Evolutionary conservation across 31 red algal genomes (phyloP).

Genomic region (Porphyra umbilicalis): DNA sequence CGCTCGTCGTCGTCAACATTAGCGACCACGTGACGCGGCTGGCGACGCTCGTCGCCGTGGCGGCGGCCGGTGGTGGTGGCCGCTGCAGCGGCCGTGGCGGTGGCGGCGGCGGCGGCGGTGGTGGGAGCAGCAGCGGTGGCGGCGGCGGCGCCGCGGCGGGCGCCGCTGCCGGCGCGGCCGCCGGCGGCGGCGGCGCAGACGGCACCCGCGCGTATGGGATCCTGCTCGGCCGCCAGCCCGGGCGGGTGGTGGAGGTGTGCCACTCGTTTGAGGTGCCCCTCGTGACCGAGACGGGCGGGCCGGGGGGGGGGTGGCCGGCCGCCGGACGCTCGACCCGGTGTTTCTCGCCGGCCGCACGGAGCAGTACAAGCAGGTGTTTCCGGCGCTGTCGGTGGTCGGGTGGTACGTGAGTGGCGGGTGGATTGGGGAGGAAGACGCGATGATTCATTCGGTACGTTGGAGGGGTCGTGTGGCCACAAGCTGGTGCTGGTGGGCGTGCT

Average conservation of each 20-base stretch:
- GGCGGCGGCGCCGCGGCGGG: not conserved
- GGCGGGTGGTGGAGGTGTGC: conserved; percentile 59
- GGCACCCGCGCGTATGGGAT: conserved; percentile 36
- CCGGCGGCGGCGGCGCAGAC: not conserved
- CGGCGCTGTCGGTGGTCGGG: conserved; percentile 43
- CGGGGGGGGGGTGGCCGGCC: not conserved
- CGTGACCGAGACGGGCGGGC: not conserved
- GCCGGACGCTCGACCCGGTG: conserved; percentile 24
- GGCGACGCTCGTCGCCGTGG: conserved; percentile 6
- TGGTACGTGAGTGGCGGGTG: conserved; percentile 60
- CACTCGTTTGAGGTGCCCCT: conserved; percentile 59
- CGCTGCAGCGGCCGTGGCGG: not conserved
- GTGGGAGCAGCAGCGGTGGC: not conserved
- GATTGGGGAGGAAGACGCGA: conserved; percentile 26
- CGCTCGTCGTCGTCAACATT: conserved; percentile 59
- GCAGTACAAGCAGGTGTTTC: conserved; percentile 66
- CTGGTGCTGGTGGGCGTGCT: too few species aligned
- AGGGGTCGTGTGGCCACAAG: too few species aligned
- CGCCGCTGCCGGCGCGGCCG: not conserved
- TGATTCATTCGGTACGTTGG: conserved; percentile 34
- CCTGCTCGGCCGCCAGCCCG: conserved; percentile 50
- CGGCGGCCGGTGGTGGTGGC: not conserved
- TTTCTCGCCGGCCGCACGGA: conserved; percentile 50
- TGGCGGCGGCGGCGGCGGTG: not conserved
- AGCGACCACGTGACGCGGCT: conserved; percentile 65